A percentile compares a stretch with the other conserved stretches of the same genome.
Conservation (phyloP, 2,329 filamentous ascomycete species). For the Neonectria punicea region DNA sequence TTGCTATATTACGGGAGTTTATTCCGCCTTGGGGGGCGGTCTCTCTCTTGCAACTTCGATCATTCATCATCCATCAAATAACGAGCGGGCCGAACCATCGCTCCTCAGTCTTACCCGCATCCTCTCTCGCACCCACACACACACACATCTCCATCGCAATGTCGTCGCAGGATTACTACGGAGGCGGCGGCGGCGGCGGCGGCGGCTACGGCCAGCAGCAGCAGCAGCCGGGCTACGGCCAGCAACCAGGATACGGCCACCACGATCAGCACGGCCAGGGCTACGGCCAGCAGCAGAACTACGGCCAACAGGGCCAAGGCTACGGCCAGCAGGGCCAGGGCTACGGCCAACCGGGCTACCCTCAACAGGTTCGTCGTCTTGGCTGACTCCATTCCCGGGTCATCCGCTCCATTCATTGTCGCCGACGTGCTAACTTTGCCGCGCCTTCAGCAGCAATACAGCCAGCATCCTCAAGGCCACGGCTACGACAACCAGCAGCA, state of each 20-base stretch:
- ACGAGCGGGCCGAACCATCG: not conserved
- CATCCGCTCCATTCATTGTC: not conserved
- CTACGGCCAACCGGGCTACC: conserved; percentile 35
- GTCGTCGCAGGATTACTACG: conserved; percentile 54
- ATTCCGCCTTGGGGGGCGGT: not conserved
- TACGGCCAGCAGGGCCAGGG: conserved; percentile 38
- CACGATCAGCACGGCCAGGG: conserved; percentile 27
- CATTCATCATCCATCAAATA: conserved; percentile 9
- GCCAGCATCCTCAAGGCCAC: conserved; percentile 30
- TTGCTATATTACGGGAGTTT: conserved; percentile 21
- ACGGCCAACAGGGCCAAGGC: conserved; percentile 36
- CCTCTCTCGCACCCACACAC: no score
- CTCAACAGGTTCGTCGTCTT: conserved; percentile 29
- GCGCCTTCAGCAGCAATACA: conserved; percentile 37
- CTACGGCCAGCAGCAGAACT: conserved; percentile 37
- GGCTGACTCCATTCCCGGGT: not conserved
- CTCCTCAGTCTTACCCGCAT: not conserved
- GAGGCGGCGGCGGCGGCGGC: conserved; percentile 43
- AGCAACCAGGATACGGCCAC: conserved; percentile 37
- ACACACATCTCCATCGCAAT: conserved; percentile 35
- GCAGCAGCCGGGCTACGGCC: conserved; percentile 23
- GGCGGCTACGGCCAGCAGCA: conserved; percentile 39
- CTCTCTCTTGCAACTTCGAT: conserved; percentile 1
- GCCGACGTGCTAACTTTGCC: not conserved
- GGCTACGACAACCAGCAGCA: conserved; percentile 24